A percentile compares a stretch with the other conserved stretches of the same genome.
Conservation (phyloP, 2,329 filamentous ascomycete genomes). For the Clarireedia sp. region DNA sequence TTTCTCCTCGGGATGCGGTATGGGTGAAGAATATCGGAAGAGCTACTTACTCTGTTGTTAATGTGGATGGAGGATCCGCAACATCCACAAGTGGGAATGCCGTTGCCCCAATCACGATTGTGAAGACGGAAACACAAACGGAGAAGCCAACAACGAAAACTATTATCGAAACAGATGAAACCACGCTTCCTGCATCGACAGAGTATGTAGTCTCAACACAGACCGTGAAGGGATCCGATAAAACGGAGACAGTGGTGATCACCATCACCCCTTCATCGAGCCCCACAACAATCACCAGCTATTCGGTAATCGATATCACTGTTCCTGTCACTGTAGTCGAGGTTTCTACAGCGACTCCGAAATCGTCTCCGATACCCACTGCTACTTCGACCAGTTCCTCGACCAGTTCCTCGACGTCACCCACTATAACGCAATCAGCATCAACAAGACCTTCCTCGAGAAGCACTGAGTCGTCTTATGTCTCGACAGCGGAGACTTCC, state of each 20-base stretch:
- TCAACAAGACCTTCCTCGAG: neutral
- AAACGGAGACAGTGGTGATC: constrained; percentile 20
- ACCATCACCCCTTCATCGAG: constrained; percentile 21
- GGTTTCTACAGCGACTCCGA: constrained; percentile 6
- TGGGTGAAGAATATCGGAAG: constrained; percentile 14
- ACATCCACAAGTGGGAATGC: constrained; percentile 10
- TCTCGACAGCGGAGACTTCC: neutral
- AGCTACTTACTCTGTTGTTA: constrained; percentile 29
- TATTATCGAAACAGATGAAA: constrained; percentile 20
- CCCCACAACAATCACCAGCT: constrained; percentile 20
- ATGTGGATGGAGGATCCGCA: constrained; percentile 29
- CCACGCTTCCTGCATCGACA: constrained; percentile 18
- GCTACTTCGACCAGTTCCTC: neutral
- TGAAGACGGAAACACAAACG: constrained; percentile 22
- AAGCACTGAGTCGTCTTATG: neutral
- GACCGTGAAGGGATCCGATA: constrained; percentile 21
- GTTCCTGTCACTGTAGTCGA: constrained; percentile 16
- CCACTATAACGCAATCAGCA: no score
- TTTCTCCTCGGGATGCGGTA: constrained; percentile 13
- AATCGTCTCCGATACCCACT: constrained; percentile 1
- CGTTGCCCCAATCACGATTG: constrained; percentile 13
- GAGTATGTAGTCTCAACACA: constrained; percentile 15
- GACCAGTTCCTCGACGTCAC: neutral
- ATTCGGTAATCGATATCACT: constrained; percentile 26
- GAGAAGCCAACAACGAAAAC: constrained; percentile 20